phyloP scores from a whole-genome alignment of 2,329 filamentous ascomycete species.

The Talaromyces verruculosus region DNA sequence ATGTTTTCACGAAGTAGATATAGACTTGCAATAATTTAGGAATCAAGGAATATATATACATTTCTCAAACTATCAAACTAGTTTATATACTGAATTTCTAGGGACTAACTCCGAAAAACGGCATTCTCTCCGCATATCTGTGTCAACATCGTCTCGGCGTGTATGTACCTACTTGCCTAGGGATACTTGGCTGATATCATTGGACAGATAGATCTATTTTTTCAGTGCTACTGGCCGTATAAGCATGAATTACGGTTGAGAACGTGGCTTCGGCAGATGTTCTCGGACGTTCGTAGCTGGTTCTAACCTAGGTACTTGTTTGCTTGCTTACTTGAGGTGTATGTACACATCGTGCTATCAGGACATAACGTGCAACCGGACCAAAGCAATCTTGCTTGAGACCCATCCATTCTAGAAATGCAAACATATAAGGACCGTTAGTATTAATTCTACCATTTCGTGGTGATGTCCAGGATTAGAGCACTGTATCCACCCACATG shows the following conservation, averaged over 20 bases:
- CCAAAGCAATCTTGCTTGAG: neutral
- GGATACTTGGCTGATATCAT: neutral
- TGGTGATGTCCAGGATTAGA: neutral
- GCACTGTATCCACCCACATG: neutral
- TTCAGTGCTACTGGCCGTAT: neutral
- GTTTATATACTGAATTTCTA: neutral
- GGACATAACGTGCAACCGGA: neutral
- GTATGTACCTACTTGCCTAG: neutral
- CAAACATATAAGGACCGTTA: neutral
- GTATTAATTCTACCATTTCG: neutral
- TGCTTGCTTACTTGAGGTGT: neutral
- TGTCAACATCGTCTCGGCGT: neutral
- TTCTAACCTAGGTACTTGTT: neutral
- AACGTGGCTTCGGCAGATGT: neutral
- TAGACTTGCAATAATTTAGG: neutral
- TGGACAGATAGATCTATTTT: neutral
- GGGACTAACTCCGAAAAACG: neutral
- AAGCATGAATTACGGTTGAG: neutral
- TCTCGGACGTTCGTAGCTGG: neutral
- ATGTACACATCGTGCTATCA: neutral
- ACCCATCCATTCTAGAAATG: neutral
- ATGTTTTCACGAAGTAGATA: neutral
- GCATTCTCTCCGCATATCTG: conserved; percentile 3
- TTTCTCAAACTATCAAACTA: neutral
- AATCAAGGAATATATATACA: neutral